These are phyloP conservation scores for Eruca vesicaria DNA, from an alignment of 441 rosid genomes.

Conservation along the genomic window DNA sequence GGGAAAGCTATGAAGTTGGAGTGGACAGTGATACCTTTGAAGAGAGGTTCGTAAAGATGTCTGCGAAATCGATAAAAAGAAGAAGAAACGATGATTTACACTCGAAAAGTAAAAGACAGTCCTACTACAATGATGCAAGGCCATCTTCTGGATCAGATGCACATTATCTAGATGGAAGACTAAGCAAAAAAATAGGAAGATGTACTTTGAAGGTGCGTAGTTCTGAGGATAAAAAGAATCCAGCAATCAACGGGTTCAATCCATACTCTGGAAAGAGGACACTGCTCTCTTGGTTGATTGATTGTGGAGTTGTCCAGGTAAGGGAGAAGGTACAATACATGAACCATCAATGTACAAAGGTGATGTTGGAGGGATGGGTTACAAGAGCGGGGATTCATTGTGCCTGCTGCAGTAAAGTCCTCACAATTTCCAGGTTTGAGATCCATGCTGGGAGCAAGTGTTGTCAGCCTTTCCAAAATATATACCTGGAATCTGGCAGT, in stretches of 20 bases:
- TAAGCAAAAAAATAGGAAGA: constrained; percentile 77
- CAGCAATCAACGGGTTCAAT: constrained; percentile 74
- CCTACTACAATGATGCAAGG: constrained; percentile 39
- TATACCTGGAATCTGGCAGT: constrained; percentile 79
- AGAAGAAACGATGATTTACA: constrained; percentile 41
- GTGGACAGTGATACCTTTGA: constrained; percentile 62
- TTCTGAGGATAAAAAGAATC: constrained; percentile 56
- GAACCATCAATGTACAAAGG: constrained; percentile 70
- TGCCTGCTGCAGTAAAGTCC: constrained; percentile 94
- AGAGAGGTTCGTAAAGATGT: constrained; percentile 67
- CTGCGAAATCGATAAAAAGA: constrained; percentile 52
- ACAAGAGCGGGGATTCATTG: constrained; percentile 92
- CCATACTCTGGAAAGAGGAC: constrained; percentile 84
- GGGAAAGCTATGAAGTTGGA: constrained; percentile 58
- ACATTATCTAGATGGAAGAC: constrained; percentile 61
- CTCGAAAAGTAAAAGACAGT: constrained; percentile 43
- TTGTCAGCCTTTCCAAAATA: constrained; percentile 88
- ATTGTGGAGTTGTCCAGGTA: constrained; percentile 72
- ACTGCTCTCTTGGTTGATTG: constrained; percentile 89
- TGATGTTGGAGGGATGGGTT: constrained; percentile 94
- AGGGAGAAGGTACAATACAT: constrained; percentile 93
- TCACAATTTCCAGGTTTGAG: constrained; percentile 84
- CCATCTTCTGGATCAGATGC: constrained; percentile 44
- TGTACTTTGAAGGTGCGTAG: constrained; percentile 85
- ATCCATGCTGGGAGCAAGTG: constrained; percentile 96